Evolutionary conservation across 2,329 filamentous ascomycete genomes (phyloP), one percentile per base, ranked within the genome.

Genomic region (Trichophyton benhamiae): DNA sequence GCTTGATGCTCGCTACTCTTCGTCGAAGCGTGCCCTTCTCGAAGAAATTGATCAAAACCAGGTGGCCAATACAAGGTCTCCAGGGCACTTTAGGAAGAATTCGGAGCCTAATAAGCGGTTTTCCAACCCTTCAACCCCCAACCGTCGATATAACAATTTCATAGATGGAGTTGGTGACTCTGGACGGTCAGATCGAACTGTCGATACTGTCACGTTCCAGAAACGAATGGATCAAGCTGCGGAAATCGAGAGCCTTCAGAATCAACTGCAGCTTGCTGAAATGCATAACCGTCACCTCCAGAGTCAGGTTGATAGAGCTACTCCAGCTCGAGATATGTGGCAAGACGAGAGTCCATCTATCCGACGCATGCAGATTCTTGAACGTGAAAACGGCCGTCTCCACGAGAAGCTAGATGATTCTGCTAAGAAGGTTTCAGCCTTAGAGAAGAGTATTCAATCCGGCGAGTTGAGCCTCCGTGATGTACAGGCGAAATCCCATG

Each of bases 401-500:
- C 92, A 97, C 69, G 90, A 95, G 65, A 89, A 95, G 83, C 85
- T 97, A 3, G 92, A 97, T 72, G 91, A 96, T 72, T 96, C 92
- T 2, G 81, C 87, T 17, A 92, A 89, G 79, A 96, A 96, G 76
- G 87, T 96, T 1, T 96, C 92, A 5, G 83, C 87, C 0, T 77
- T 97, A 22, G 94, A 97, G 74, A 88, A 89, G 71, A 91, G 86
- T 63, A 87, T 97, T 62, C 88, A 87, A 62, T 88, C 87, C 41
- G 94, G 91, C 11, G 89, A 96, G 72, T 79, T 97, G 3, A 94
- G 90, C 0, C 79, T 96, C 49, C 88, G 91, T 57, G 92, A 97
- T 72, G 84, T 97, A 53, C 91, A 96, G 73, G 88, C 91, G 1
- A 91, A 89, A 72, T 95, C 91, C 4, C 91, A 97, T 67, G 91